phyloP scores from a whole-genome alignment of 1,139 yeast species.

The Yarrowia galli region DNA sequence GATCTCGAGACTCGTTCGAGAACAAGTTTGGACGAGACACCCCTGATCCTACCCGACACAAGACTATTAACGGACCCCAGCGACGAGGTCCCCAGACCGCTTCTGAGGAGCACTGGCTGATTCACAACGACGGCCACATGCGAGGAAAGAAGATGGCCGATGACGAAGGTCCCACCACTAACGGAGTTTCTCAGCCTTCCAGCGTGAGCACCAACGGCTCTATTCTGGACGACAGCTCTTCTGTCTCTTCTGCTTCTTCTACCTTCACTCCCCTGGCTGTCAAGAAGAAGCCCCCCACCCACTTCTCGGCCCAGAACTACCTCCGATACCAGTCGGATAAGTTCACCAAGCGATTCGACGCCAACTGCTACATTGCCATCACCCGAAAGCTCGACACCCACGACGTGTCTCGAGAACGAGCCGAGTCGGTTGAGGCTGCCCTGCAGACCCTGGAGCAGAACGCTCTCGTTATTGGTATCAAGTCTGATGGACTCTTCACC shows the following conservation, averaged over 20 bases:
- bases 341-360: conserved; percentile 88
- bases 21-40: conserved; percentile 80
- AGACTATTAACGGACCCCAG: conserved; percentile 47
- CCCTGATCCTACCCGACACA: conserved; percentile 55
- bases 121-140: conserved; percentile 70
- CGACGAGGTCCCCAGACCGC: conserved; percentile 51
- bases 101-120: conserved; percentile 63
- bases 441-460: conserved; percentile 71
- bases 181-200: conserved; percentile 28
- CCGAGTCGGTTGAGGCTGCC: conserved; percentile 60
- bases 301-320: conserved; percentile 93
- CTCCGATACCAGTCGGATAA: conserved; percentile 92
- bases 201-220: conserved; percentile 33
- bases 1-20: conserved; percentile 92
- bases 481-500: conserved; percentile 92
- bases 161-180: conserved; percentile 19
- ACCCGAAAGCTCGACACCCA: conserved; percentile 94
- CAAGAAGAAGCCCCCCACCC: conserved; percentile 73
- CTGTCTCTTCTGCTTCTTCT: conserved; percentile 36
- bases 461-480: conserved; percentile 83
- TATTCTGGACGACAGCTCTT: conserved; percentile 36
- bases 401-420: conserved; percentile 84
- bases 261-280: conserved; percentile 39
- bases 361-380: conserved; percentile 93
- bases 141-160: conserved; percentile 46